These are phyloP conservation scores for Yamadazyma oceani DNA, from an alignment of 1,139 yeast species.

Conservation along the genomic window DNA sequence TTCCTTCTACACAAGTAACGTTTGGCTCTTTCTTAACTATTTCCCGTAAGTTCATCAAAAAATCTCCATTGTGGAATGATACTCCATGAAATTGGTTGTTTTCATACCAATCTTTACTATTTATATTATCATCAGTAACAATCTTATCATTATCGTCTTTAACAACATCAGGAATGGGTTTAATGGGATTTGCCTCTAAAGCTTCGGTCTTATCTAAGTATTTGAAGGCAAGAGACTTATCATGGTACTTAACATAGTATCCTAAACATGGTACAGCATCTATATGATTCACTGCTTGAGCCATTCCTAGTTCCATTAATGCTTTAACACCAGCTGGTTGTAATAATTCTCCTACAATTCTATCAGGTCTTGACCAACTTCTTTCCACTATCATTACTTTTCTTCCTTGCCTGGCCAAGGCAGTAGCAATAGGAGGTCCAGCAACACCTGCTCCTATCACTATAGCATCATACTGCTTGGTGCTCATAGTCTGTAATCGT, in stretches of 20 bases:
- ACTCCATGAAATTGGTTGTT: slow-evolving; percentile 70
- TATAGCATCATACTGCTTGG: slow-evolving; percentile 52
- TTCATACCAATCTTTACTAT: slow-evolving; percentile 55
- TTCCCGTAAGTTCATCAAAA: slow-evolving; percentile 72
- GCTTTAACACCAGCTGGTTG: slow-evolving; percentile 95
- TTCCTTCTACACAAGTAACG: slow-evolving; percentile 79
- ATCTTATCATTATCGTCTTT: slow-evolving; percentile 56
- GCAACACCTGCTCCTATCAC: slow-evolving; percentile 94
- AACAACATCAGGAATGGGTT: slow-evolving; percentile 56
- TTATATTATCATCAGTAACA: slow-evolving; percentile 48
- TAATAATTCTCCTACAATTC: slow-evolving; percentile 94
- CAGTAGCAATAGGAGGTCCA: slow-evolving; percentile 92
- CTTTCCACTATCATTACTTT: slow-evolving; percentile 75
- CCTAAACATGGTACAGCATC: slow-evolving; percentile 81
- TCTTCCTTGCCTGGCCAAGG: slow-evolving; percentile 87
- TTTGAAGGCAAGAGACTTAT: slow-evolving; percentile 55
- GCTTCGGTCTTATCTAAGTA: slow-evolving; percentile 67
- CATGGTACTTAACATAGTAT: slow-evolving; percentile 71
- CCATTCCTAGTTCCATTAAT: slow-evolving; percentile 76
- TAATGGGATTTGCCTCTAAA: slow-evolving; percentile 39
- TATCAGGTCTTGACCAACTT: slow-evolving; percentile 88
- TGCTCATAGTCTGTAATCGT: neutral
- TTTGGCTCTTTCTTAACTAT: slow-evolving; percentile 68
- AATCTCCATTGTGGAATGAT: slow-evolving; percentile 90
- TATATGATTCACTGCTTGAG: slow-evolving; percentile 72